Base-by-base conservation (phyloP, 2,329 filamentous ascomycete species). In the Pseudogymnoascus sp. region DNA sequence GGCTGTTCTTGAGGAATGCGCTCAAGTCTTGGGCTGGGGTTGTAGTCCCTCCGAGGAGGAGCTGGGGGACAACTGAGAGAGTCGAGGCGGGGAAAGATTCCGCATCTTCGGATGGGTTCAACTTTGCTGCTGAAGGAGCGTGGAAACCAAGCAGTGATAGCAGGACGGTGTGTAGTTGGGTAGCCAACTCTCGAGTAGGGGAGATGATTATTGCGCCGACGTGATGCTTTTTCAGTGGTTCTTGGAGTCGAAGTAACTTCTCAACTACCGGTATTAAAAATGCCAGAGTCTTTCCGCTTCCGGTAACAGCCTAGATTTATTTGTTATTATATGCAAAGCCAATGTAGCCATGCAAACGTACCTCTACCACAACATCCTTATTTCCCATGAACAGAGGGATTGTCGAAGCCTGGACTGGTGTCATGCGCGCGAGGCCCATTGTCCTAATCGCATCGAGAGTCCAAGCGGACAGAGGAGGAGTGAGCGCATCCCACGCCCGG, bases 301-400 rank as follows among this genome's bases (percentile, higher is more conserved):
- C 92, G 2, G 92, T 96, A 3, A 96, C 92, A 33, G 91, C 91
- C 80, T 88, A 62, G 21, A 7, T 25, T 60, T 45, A 21, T 69
- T 27, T 69, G 61, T 25, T 31, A 40, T 13, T 33, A 10, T 15
- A 8, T 15, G 61, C 3, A 35, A 55, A 59, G 40, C 52, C 12
- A 18, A 59, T 27, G 29, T 61, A 6, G 25, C 18, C 8, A 13
- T 65, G 6, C 33, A 15, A 21, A 60, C 59, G 55, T 72, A 85
- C 85, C 78, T 96, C 91, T 5, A 96, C 92, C 0, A 96, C 92
- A 4, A 96, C 90, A 74, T 96, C 92, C 71, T 95, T 96, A 73
- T 96, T 89, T 60, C 86, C 87, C 76, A 92, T 87, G 72, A 96
- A 94, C 60, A 96, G 83, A 10, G 92, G 91, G 67, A 97, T 88